Percentiles rank a stretch among this genome's conserved stretches.
phyloP scores from a whole-genome alignment of 1,139 yeast genomes.

The Candida sp. region DNA sequence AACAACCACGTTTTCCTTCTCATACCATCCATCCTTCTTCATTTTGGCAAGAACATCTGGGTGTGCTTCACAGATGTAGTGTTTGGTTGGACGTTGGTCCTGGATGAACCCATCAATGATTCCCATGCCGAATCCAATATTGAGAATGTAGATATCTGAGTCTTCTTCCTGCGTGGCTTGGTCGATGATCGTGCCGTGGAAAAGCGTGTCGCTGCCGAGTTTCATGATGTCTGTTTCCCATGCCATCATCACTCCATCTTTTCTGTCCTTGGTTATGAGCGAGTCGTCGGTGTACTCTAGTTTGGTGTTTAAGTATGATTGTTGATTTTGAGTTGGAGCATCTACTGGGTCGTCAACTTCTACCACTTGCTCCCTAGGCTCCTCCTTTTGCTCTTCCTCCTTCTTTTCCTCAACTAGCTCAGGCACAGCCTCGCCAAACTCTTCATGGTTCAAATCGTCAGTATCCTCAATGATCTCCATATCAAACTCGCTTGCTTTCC shows the following conservation, averaged over 20 bases:
- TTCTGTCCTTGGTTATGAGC: slow-evolving; percentile 68
- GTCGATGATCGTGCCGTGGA: slow-evolving; percentile 33
- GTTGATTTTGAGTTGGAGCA: slow-evolving; percentile 70
- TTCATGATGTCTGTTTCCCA: slow-evolving; percentile 92
- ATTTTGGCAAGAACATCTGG: slow-evolving; percentile 83
- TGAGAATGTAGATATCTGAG: slow-evolving; percentile 59
- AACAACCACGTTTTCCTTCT: slow-evolving; percentile 69
- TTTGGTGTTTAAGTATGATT: slow-evolving; percentile 66
- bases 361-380: background rate
- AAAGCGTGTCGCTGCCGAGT: slow-evolving; percentile 74
- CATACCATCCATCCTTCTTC: slow-evolving; percentile 83
- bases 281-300: slow-evolving; percentile 75
- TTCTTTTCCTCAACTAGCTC: slow-evolving; percentile 15
- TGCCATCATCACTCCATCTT: slow-evolving; percentile 98
- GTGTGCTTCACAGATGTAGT: slow-evolving; percentile 94
- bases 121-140: slow-evolving; percentile 98
- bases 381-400: background rate
- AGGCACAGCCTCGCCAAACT: slow-evolving; percentile 14
- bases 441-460: slow-evolving; percentile 27
- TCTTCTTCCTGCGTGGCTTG: slow-evolving; percentile 24
- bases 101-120: slow-evolving; percentile 86
- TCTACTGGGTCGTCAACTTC: slow-evolving; percentile 21
- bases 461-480: slow-evolving; percentile 41
- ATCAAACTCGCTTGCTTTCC: slow-evolving; percentile 71
- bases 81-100: slow-evolving; percentile 59